Conservation (phyloP, 768 basidiomycete species). For the Trametes cingulata region DNA sequence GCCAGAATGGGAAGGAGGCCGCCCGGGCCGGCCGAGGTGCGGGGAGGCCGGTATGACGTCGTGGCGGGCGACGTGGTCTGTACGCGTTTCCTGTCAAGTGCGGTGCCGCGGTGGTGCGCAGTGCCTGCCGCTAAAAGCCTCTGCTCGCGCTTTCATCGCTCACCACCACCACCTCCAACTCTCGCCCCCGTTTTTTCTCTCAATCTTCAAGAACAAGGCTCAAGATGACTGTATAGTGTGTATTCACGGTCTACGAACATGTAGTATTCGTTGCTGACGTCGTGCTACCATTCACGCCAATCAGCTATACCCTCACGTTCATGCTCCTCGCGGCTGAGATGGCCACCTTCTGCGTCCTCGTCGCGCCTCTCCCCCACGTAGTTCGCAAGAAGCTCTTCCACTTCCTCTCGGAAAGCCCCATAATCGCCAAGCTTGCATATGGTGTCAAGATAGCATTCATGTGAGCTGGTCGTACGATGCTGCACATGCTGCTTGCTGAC, state of each 20-base stretch:
- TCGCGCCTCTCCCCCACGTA: slow-evolving; percentile 80
- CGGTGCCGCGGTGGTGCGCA: slow-evolving; percentile 11
- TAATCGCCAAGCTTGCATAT: slow-evolving; percentile 86
- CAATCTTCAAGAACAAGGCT: not conserved
- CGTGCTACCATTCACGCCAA: not conserved
- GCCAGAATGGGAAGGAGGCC: not conserved
- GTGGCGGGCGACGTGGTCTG: slow-evolving; percentile 22
- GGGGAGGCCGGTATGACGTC: slow-evolving; percentile 20
- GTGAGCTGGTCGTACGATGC: slow-evolving; percentile 42
- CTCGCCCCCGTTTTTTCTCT: not conserved
- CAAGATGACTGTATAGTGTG: slow-evolving; percentile 53
- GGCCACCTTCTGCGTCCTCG: slow-evolving; percentile 82
- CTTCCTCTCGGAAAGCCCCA: slow-evolving; percentile 66
- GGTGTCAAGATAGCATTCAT: slow-evolving; percentile 94
- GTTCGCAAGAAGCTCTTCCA: slow-evolving; percentile 69
- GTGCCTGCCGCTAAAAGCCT: not conserved
- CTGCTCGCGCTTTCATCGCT: not conserved
- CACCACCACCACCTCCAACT: slow-evolving; percentile 7
- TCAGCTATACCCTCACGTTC: slow-evolving; percentile 81
- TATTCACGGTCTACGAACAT: not conserved
- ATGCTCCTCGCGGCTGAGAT: slow-evolving; percentile 82
- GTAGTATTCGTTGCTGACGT: not conserved
- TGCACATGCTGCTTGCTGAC: too few relatives aligned
- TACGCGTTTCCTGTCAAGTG: slow-evolving; percentile 5
- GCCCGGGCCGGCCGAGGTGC: slow-evolving; percentile 1